phyloP scores from a whole-genome alignment of 345 rosid genomes.

The Gossypium rotundifolium region DNA sequence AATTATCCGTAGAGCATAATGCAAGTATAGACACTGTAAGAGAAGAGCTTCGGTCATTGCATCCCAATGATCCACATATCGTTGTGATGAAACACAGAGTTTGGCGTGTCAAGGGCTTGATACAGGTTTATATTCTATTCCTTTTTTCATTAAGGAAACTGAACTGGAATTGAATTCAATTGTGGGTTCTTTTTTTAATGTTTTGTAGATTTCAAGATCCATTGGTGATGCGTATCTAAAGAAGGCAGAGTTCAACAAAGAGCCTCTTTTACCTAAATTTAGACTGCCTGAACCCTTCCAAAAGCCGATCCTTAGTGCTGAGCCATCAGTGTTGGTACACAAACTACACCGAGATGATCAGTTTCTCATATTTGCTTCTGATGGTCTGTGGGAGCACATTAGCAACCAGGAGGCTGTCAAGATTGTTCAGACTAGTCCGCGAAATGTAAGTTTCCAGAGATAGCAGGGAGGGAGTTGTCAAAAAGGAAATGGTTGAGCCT shows the following conservation, averaged over 20 bases:
- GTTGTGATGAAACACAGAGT: slow-evolving; percentile 51
- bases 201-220: slow-evolving; percentile 62
- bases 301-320: slow-evolving; percentile 61
- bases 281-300: slow-evolving; percentile 47
- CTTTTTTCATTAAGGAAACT: not conserved
- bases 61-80: slow-evolving; percentile 61
- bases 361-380: slow-evolving; percentile 76
- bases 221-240: slow-evolving; percentile 86
- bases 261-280: slow-evolving; percentile 52
- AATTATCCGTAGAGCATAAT: slow-evolving; percentile 71
- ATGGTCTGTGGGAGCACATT: slow-evolving; percentile 90
- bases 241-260: slow-evolving; percentile 71
- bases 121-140: slow-evolving; percentile 46
- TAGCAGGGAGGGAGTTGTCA: not conserved
- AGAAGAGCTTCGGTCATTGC: slow-evolving; percentile 54
- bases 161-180: not conserved
- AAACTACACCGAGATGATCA: slow-evolving; percentile 52
- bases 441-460: slow-evolving; percentile 35
- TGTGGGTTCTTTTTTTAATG: not conserved
- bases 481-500: not conserved
- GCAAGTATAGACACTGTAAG: slow-evolving; percentile 61
- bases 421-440: slow-evolving; percentile 47
- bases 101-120: slow-evolving; percentile 87
- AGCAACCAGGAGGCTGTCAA: slow-evolving; percentile 62
- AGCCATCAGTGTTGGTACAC: slow-evolving; percentile 54